Base-by-base conservation (phyloP, 1,284 basidiomycete species). In the Ustilago xerochloae region DNA sequence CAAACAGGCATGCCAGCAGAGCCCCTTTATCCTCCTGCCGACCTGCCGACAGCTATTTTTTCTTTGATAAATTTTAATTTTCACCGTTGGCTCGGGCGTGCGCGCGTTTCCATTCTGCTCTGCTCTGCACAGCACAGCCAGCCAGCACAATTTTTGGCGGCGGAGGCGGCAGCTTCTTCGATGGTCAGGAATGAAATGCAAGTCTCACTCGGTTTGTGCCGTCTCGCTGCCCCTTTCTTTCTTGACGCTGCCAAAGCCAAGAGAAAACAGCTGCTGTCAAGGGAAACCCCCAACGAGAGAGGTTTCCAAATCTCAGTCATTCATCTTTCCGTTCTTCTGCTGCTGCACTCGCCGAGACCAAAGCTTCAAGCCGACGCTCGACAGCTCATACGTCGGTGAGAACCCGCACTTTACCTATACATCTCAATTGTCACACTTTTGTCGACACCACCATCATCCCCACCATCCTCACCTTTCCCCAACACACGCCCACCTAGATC, bases 181-280 rank as follows among this genome's bases (percentile, higher is more conserved):
- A 50, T 50, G 48, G 28, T 50, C 48, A 36, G 48, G 48, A 50
- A 50, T 50, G 48, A 50, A 50, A 50, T 30, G 9, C 18, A 20
- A 8, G 38, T 43, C n/a, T 24, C 22, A 43, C 41, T 24, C 22
- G 6, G 15, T 43, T 43, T 20, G 22, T 22, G n/a, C 7, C 35
- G 12, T 39, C 9, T 20, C 20, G 38, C 38, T 39, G 41, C 41
- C 41, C 41, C 41, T 47, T 18, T 47, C 15, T 47, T n/a, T 30
- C 15, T 47, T 30, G n/a, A n/a, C n/a, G n/a, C n/a, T n/a, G n/a
- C n/a, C n/a, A n/a, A n/a, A n/a, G n/a, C n/a, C n/a, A n/a, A n/a
- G n/a, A n/a, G n/a, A n/a, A n/a, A n/a, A n/a, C n/a, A n/a, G n/a
- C n/a, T n/a, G n/a, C n/a, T n/a, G n/a, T n/a, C n/a, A n/a, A n/a